phyloP scores from a whole-genome alignment of 1,284 basidiomycete species.

The Ustanciosporium gigantosporum region DNA sequence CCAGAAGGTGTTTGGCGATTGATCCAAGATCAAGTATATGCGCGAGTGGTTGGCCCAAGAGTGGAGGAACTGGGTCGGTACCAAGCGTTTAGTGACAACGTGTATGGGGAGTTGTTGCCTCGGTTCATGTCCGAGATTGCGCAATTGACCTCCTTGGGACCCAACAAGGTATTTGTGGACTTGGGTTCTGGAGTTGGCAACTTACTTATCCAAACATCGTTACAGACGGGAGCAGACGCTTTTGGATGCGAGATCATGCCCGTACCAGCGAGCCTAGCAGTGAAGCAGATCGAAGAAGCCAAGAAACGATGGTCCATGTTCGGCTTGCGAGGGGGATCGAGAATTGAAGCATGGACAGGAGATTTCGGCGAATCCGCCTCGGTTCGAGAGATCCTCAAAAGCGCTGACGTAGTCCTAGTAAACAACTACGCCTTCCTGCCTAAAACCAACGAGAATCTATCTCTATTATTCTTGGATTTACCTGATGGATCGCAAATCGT shows the following conservation, averaged over 20 bases:
- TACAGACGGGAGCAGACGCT: constrained; percentile 64
- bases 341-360: constrained; percentile 63
- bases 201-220: constrained; percentile 65
- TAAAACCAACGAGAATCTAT: constrained; percentile 65
- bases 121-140: constrained; percentile 62
- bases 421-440: constrained; percentile 66
- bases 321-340: constrained; percentile 62
- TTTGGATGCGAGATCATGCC: constrained; percentile 67
- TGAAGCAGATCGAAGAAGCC: constrained; percentile 64
- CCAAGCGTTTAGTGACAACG: constrained; percentile 60
- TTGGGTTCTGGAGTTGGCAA: constrained; percentile 68
- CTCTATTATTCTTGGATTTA: constrained; percentile 66
- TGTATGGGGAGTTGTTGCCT: constrained; percentile 63
- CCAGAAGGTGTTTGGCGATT: constrained; percentile 64
- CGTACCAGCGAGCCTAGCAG: constrained; percentile 64
- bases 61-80: constrained; percentile 64
- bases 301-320: constrained; percentile 65
- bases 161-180: constrained; percentile 63
- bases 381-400: constrained; percentile 59
- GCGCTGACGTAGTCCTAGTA: constrained; percentile 66
- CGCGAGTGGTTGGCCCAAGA: constrained; percentile 66
- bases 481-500: constrained; percentile 66
- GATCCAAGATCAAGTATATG: constrained; percentile 66
- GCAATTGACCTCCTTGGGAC: constrained; percentile 57
- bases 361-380: constrained; percentile 64